Evolutionary conservation across 2,329 filamentous ascomycete species (phyloP).

Genomic region (Parastagonospora nodorum): DNA sequence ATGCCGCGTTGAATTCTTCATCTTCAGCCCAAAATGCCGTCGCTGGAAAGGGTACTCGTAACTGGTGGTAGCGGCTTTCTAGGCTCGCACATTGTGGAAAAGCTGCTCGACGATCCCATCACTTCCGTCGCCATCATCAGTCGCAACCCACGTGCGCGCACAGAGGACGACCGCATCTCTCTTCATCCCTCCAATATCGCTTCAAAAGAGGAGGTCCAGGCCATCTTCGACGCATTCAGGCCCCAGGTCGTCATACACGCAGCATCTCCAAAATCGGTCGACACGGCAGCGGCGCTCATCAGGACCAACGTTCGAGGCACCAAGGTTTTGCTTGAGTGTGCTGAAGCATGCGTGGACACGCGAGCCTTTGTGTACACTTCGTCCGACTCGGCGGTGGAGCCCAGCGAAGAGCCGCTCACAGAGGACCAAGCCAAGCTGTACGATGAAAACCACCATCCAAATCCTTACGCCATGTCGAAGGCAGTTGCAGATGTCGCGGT

Average conservation of each 20-base stretch:
- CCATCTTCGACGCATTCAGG: conserved; percentile 46
- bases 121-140: conserved; percentile 48
- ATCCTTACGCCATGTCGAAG: conserved; percentile 25
- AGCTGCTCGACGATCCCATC: conserved; percentile 45
- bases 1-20: too few relatives aligned
- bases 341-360: conserved; percentile 39
- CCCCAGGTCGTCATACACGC: conserved; percentile 54
- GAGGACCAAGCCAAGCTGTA: conserved; percentile 19
- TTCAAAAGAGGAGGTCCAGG: conserved; percentile 39
- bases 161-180: conserved; percentile 42
- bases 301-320: conserved; percentile 53
- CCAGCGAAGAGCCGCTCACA: conserved; percentile 5
- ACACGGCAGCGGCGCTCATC: too few relatives aligned
- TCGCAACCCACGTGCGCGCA: conserved; percentile 41
- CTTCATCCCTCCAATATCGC: conserved; percentile 48
- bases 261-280: conserved; percentile 43
- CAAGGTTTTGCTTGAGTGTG: conserved; percentile 47
- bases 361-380: conserved; percentile 54
- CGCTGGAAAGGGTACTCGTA: conserved; percentile 38
- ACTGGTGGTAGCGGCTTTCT: conserved; percentile 55
- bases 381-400: conserved; percentile 14
- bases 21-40: too few relatives aligned
- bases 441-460: conserved; percentile 3
- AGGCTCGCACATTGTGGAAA: conserved; percentile 52
- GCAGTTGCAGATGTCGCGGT: conserved; percentile 21